Evolutionary conservation across 1,139 yeast species (phyloP).

Genomic region (Arxiozyma slooffiae): DNA sequence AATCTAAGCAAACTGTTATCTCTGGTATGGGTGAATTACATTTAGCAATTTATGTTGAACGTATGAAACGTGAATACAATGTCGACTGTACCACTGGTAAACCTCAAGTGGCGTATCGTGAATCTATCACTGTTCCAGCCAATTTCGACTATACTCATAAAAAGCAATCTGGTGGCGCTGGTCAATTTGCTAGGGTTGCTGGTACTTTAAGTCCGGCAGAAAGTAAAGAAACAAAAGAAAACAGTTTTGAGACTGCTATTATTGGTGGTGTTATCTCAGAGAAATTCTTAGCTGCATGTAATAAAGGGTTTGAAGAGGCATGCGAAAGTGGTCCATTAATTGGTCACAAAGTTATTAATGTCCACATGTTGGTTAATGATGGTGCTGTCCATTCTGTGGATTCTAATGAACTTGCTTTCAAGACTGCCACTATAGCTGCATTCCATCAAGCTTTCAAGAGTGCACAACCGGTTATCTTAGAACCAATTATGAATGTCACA

Average conservation of each 20-base stretch:
- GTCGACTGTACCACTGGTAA: conserved; percentile 93
- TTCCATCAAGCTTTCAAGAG: conserved; percentile 82
- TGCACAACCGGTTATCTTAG: conserved; percentile 81
- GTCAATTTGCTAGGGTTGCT: conserved; percentile 95
- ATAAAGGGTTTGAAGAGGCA: conserved; percentile 90
- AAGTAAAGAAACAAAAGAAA: conserved; percentile 30
- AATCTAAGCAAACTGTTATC: conserved; percentile 89
- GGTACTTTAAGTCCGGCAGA: conserved; percentile 66
- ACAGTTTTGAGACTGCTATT: conserved; percentile 52
- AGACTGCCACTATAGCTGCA: conserved; percentile 86
- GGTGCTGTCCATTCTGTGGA: conserved; percentile 98
- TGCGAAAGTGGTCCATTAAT: conserved; percentile 93
- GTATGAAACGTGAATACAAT: conserved; percentile 95
- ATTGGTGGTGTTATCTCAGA: conserved; percentile 97
- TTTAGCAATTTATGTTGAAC: conserved; percentile 91
- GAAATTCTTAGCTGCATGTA: conserved; percentile 88
- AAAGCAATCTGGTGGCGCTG: conserved; percentile 99
- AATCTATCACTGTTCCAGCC: conserved; percentile 66
- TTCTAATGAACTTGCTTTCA: conserved; percentile 90
- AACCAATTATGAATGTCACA: conserved; percentile 91
- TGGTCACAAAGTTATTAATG: conserved; percentile 90
- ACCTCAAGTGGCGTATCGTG: conserved; percentile 97
- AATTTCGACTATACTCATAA: conserved; percentile 92
- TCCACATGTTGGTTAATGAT: conserved; percentile 85
- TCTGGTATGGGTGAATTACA: conserved; percentile 99